Conservation (phyloP, 495 filamentous ascomycete genomes). For the Cercophora samala region DNA sequence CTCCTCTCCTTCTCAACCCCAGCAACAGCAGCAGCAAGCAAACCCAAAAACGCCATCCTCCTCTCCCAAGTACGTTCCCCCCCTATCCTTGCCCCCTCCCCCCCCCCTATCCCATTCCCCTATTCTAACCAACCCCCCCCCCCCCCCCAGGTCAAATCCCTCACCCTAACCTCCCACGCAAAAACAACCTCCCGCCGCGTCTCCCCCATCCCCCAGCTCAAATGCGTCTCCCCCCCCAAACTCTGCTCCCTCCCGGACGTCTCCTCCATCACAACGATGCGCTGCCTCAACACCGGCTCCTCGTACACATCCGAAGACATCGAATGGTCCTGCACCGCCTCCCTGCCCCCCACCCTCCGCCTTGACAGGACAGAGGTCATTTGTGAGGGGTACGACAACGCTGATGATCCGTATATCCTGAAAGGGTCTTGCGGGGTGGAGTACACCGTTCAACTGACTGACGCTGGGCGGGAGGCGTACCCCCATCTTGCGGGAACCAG, state of each 20-base stretch:
- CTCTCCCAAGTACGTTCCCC: conserved; percentile 26
- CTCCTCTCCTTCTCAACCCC: conserved; percentile 6
- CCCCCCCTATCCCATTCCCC: conserved; percentile 2
- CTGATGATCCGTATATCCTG: conserved; percentile 78
- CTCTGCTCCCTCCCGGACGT: conserved; percentile 57
- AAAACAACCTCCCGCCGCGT: conserved; percentile 74
- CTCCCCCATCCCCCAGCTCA: conserved; percentile 73
- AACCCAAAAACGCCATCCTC: conserved; percentile 30
- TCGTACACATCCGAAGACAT: conserved; percentile 68
- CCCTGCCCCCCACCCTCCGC: conserved; percentile 77
- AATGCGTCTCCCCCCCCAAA: conserved; percentile 67
- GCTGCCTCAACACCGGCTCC: conserved; percentile 78
- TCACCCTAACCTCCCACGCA: conserved; percentile 64
- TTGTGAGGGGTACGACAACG: conserved; percentile 79
- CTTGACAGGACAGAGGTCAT: conserved; percentile 86
- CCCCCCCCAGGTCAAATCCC: conserved; percentile 53
- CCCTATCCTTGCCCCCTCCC: background rate
- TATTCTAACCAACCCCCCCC: too few species aligned
- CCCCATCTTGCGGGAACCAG: conserved; percentile 36
- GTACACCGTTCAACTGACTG: conserved; percentile 79
- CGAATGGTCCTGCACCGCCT: conserved; percentile 84
- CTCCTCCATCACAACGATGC: conserved; percentile 65
- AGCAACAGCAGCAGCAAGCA: conserved; percentile 12
- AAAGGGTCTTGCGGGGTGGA: conserved; percentile 92
- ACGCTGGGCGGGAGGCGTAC: conserved; percentile 70